Conservation (phyloP, 2,329 filamentous ascomycete genomes). For the Bertia moriformis region DNA sequence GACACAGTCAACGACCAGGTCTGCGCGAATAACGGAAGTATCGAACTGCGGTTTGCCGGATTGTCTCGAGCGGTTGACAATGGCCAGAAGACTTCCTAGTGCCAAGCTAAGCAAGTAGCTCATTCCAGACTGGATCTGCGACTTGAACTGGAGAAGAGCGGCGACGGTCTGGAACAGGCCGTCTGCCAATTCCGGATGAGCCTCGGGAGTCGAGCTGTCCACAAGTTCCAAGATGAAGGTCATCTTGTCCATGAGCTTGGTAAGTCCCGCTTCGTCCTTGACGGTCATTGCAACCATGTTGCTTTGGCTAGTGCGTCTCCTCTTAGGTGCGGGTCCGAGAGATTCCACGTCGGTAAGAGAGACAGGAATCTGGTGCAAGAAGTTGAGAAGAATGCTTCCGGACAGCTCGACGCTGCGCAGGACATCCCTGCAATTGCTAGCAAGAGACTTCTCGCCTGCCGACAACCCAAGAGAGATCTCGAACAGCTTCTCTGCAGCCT, state of each 20-base stretch:
- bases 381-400: neutral
- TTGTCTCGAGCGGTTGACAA: slow-evolving; percentile 63
- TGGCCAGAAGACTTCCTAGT: slow-evolving; percentile 66
- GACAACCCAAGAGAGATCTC: slow-evolving; percentile 35
- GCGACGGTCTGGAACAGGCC: slow-evolving; percentile 73
- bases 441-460: slow-evolving; percentile 15
- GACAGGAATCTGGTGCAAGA: neutral
- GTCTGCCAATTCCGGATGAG: slow-evolving; percentile 63
- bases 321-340: slow-evolving; percentile 57
- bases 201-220: slow-evolving; percentile 62
- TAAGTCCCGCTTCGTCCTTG: slow-evolving; percentile 48
- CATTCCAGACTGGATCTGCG: slow-evolving; percentile 69
- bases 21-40: slow-evolving; percentile 66
- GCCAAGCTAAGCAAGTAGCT: slow-evolving; percentile 81
- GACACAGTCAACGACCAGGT: slow-evolving; percentile 85
- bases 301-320: slow-evolving; percentile 69
- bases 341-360: slow-evolving; percentile 25
- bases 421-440: slow-evolving; percentile 32
- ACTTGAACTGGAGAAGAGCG: slow-evolving; percentile 72
- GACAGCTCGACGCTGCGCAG: slow-evolving; percentile 60
- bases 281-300: slow-evolving; percentile 50
- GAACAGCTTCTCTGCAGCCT: slow-evolving; percentile 47
- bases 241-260: slow-evolving; percentile 55
- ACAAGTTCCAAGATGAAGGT: slow-evolving; percentile 82
- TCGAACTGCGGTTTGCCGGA: slow-evolving; percentile 53